Base-by-base conservation (phyloP, 768 basidiomycete genomes). In the Daedalea quercina region DNA sequence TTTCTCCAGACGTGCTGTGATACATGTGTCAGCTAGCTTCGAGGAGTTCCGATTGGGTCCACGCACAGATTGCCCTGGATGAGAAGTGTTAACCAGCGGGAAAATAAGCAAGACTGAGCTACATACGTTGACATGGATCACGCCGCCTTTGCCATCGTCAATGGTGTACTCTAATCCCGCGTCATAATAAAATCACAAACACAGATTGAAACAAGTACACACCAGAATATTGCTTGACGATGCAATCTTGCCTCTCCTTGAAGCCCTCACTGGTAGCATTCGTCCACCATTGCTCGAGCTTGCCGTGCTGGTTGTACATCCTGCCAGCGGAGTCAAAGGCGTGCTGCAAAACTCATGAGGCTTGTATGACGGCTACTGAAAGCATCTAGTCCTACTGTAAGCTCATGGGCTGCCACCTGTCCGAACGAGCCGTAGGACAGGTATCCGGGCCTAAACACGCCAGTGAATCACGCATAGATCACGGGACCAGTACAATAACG, bases 341-440 rank as follows among this genome's bases (percentile, higher is more conserved):
- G 61, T 94, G 90, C 86, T 94, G 53, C 34, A 11, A 11, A 31
- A 31, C 28, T 25, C 7, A 26, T 34, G 31, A 43, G 22, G 43
- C 25, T 23, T 41, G 23, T 26, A 9, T 17, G 9, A 28, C 46
- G 9, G 46, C 25, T 44, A 25, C 22, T 24, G 44, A 19, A 8
- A 20, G 9, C 9, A 1, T 25, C 20, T 33, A 19, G 35, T 57
- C 82, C 52, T 52, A 94, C 88, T 20, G 89, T 89, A 43, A 98
- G 72, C 67, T 99, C 95, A 65, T 99, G 95, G 0, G 91, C 81
- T 22, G 93, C 94, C 19, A 96, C 85, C 47, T 87, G 83, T 13
- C 94, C 96, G 62, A 98, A 96, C 1, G 92, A 84, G 20, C 94
- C 95, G 58, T 95, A 98, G 25, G 83, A 78, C 53, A 98, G 74